Percentiles rank a stretch among this genome's conserved stretches.
Evolutionary conservation across 2,329 filamentous ascomycete species (phyloP).

Genomic region (Epichloe coenophiala): DNA sequence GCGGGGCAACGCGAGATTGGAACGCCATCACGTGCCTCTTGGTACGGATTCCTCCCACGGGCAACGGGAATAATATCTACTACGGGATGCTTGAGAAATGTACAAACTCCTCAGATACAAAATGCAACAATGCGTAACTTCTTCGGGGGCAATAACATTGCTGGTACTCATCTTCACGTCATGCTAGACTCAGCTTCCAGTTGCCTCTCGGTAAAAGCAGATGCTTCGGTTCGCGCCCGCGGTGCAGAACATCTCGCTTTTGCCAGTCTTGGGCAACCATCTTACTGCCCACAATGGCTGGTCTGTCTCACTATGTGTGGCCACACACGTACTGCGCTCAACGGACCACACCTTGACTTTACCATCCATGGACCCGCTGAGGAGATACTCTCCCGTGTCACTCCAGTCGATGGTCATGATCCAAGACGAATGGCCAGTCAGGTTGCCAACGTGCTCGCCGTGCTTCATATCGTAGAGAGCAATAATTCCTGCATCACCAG

Average conservation of each 20-base stretch:
- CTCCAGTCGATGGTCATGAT: constrained; percentile 89
- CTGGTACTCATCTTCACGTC: constrained; percentile 5
- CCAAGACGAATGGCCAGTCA: constrained; percentile 72
- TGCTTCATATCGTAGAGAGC: constrained; percentile 84
- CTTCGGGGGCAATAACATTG: neutral
- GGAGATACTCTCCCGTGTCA: constrained; percentile 77
- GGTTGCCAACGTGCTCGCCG: constrained; percentile 81
- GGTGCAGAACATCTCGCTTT: constrained; percentile 61
- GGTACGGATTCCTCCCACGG: neutral
- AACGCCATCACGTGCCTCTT: constrained; percentile 34
- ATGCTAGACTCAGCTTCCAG: constrained; percentile 35
- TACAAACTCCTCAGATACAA: neutral
- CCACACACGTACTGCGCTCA: constrained; percentile 70
- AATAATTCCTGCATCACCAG: constrained; percentile 79
- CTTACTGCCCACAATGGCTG: constrained; percentile 71
- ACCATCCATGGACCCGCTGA: constrained; percentile 81
- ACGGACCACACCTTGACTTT: constrained; percentile 95
- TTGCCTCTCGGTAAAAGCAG: constrained; percentile 75
- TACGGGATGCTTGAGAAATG: neutral
- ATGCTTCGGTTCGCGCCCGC: constrained; percentile 65
- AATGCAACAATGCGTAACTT: too few species aligned
- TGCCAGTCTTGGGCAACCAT: constrained; percentile 64
- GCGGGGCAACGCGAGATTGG: constrained; percentile 41
- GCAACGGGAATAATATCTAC: too few species aligned
- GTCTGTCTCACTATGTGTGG: constrained; percentile 85